Base-by-base conservation (phyloP, 2,329 filamentous ascomycete species). In the Alternaria sp. region DNA sequence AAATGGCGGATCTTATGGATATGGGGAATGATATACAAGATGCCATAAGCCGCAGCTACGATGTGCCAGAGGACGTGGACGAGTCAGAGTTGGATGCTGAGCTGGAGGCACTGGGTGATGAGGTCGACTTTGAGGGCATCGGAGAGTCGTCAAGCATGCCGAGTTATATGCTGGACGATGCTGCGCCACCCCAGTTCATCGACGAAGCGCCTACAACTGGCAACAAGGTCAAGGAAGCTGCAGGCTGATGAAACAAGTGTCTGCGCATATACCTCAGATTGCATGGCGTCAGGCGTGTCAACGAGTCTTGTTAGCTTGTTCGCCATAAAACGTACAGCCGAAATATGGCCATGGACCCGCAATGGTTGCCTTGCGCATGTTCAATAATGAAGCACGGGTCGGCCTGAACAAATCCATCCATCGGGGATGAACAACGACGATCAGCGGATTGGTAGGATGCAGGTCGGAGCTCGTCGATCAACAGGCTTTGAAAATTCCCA, bases 21-120 rank as follows among this genome's bases (percentile, higher is more conserved):
- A 90, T 97, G 63, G 94, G 95, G 4, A 98, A 98, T 80, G 95
- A 99, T 80, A 99, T 99, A 61, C 93, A 99, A 81, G 95, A 98
- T 82, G 94, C 91, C 68, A 90, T 99, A 59, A 90, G 91, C 62
- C 82, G 95, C 66, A 92, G 92, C 69, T 99, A 99, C 79, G 94
- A 98, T 76, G 86, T 99, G 36, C 95, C 95, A 0, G 95, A 99
- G 73, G 95, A 98, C 78, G 93, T 99, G 22, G 94, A 98, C 78
- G 95, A 99, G 87, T 89, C 91, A 2, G 95, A 99, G 83, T 81
- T 99, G 63, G 95, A 99, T 82, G 95, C 95, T 4, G 95, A 99
- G 84, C 82, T 99, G 53, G 95, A 99, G 83, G 94, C 95, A 7
- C 81, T 99, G 36, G 94, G 94, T 1, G 91, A 97, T 72, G 95